A percentile compares a stretch with the other conserved stretches of the same genome.
phyloP scores from a whole-genome alignment of 1,284 basidiomycete genomes.

The Inonotus hispidus region DNA sequence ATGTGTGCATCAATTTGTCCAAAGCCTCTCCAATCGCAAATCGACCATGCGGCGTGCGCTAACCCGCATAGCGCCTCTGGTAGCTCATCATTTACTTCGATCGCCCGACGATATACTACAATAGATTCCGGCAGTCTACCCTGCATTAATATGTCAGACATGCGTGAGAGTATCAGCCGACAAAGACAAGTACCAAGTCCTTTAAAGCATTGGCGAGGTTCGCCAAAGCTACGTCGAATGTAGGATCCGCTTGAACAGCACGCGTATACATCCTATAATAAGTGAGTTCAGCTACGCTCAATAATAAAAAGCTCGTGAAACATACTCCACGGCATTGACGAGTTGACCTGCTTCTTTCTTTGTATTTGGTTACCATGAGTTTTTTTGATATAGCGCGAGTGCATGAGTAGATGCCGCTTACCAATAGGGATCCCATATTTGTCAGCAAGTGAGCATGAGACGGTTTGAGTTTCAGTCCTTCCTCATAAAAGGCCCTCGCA shows the following conservation, averaged over 20 bases:
- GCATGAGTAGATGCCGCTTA: neutral
- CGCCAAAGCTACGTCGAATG: conserved; percentile 55
- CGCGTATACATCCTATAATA: conserved; percentile 37
- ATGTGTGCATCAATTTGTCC: conserved; percentile 27
- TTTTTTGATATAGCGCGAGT: no score
- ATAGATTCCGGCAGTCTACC: conserved; percentile 49
- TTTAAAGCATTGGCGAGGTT: conserved; percentile 59
- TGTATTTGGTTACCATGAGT: neutral
- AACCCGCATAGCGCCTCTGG: conserved; percentile 56
- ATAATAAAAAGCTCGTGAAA: conserved; percentile 6
- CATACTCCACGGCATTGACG: conserved; percentile 45
- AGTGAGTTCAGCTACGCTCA: conserved; percentile 19
- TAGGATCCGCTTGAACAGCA: conserved; percentile 49
- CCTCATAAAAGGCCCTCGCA: conserved; percentile 51
- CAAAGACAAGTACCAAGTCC: conserved; percentile 34
- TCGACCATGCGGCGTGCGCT: conserved; percentile 44
- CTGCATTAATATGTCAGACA: conserved; percentile 26
- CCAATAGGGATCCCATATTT: conserved; percentile 52
- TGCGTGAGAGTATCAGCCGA: neutral
- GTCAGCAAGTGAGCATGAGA: conserved; percentile 56
- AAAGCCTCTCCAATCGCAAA: conserved; percentile 54
- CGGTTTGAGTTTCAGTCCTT: conserved; percentile 46
- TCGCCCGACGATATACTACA: conserved; percentile 48
- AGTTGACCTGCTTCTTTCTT: conserved; percentile 50
- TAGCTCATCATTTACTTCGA: conserved; percentile 46